Evolutionary conservation across 2,329 filamentous ascomycete genomes (phyloP), one percentile per base, ranked within the genome.

Genomic region (Colletotrichum godetiae): DNA sequence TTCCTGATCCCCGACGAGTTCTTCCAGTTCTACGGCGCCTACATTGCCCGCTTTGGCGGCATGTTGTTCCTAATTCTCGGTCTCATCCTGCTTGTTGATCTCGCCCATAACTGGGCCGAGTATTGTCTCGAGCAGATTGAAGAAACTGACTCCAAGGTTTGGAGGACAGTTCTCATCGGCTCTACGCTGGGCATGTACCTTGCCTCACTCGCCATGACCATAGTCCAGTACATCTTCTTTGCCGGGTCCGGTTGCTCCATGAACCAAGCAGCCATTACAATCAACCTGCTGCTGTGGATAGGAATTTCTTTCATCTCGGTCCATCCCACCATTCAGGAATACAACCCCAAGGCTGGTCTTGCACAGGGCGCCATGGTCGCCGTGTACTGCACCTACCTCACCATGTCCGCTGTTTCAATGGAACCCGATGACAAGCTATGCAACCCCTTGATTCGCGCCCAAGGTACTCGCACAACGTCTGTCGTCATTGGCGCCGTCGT

Each of bases 301-400:
- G 87, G 90, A 72, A 92, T 97, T 74, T 97, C 95, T 0, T 88
- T 92, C 76, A 88, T 98, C 37, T 98, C 96, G 0, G 92, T 99
- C 74, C 95, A 98, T 80, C 95, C 97, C 1, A 90, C 90, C 1
- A 91, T 99, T 15, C 97, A 99, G 83, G 95, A 95, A 79, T 92
- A 92, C 81, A 99, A 99, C 83, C 92, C 95, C 60, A 95, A 96
- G 80, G 97, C 97, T 55, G 97, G 97, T 61, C 89, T 99, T 72
- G 97, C 97, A n/a, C 97, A 99, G 82, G 95, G 95, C 55, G 96
- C 97, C 75, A 98, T 98, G 90, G 97, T 99, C 57, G 95, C 95
- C 22, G 91, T 98, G 72, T 99, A 99, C 88, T 99, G 97, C 90
- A 98, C 97, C 56, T 99, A 99, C 81, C 90, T 99, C 68, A 99